phyloP scores from a whole-genome alignment of 2,329 filamentous ascomycete genomes.

The Xylaria arbuscula region DNA sequence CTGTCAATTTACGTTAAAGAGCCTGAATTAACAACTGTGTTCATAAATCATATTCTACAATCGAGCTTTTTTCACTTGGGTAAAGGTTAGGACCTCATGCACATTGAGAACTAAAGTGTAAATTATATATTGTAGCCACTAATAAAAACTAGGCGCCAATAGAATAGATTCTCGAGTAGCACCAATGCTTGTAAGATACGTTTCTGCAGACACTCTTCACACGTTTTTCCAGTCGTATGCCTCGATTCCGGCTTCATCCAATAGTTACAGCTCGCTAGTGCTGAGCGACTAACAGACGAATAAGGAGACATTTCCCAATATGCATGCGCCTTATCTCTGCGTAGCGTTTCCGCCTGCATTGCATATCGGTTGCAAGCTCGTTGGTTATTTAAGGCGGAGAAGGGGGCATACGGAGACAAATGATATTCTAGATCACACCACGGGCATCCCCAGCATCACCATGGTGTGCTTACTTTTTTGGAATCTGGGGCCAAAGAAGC shows the following conservation, averaged over 20 bases:
- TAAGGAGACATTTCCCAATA: slow-evolving; percentile 18
- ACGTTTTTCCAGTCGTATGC: slow-evolving; percentile 17
- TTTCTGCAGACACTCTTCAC: slow-evolving; percentile 15
- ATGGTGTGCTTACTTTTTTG: slow-evolving; percentile 29
- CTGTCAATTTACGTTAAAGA: neutral
- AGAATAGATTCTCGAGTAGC: slow-evolving; percentile 48
- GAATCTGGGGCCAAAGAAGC: slow-evolving; percentile 14
- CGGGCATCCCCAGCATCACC: slow-evolving; percentile 20
- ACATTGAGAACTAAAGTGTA: slow-evolving; percentile 54
- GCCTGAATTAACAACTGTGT: neutral
- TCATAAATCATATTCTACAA: neutral
- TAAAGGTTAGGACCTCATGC: neutral
- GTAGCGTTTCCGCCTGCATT: slow-evolving; percentile 30
- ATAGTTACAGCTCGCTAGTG: slow-evolving; percentile 28
- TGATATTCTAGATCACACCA: slow-evolving; percentile 34
- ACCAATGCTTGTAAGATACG: slow-evolving; percentile 44
- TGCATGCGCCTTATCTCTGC: slow-evolving; percentile 36
- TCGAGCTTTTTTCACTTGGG: neutral
- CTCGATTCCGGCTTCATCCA: slow-evolving; percentile 26
- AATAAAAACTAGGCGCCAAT: slow-evolving; percentile 2
- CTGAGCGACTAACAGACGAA: slow-evolving; percentile 28
- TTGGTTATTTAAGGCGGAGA: slow-evolving; percentile 31
- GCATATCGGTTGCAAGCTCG: slow-evolving; percentile 33
- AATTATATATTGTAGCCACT: slow-evolving; percentile 60
- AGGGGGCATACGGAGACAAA: slow-evolving; percentile 29